Evolutionary conservation across 257 asterid genomes (phyloP).

Genomic region (Verbascum thapsus): DNA sequence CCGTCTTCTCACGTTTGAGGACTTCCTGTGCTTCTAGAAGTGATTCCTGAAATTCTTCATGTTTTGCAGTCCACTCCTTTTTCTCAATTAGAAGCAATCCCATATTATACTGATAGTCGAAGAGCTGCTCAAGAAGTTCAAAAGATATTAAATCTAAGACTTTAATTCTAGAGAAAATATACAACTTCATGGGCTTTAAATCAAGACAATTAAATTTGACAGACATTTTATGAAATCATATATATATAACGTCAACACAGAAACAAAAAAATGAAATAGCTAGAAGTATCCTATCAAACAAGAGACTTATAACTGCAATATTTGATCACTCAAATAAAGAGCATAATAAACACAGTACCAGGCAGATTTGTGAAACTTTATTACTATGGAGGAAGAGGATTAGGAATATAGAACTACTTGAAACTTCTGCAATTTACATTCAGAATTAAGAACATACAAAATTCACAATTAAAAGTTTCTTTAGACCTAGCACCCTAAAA

Average conservation of each 20-base stretch:
- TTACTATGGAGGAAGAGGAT: neutral
- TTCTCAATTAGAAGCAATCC: slow-evolving; percentile 89
- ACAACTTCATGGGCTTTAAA: neutral
- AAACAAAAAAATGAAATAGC: neutral
- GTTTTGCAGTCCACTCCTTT: slow-evolving; percentile 73
- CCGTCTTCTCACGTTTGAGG: slow-evolving; percentile 76
- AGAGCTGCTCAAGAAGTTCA: slow-evolving; percentile 52
- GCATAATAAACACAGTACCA: neutral
- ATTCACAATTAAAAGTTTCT: neutral
- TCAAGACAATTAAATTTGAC: neutral
- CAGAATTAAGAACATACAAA: neutral
- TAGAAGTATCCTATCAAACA: neutral
- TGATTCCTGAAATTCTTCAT: slow-evolving; percentile 60
- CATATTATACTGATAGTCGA: slow-evolving; percentile 84
- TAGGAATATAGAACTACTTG: neutral
- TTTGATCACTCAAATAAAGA: neutral
- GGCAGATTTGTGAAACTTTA: neutral
- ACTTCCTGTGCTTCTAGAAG: slow-evolving; percentile 64
- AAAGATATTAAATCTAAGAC: neutral
- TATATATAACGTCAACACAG: neutral
- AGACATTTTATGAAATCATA: neutral
- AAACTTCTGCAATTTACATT: neutral
- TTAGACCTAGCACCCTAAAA: neutral
- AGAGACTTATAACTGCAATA: neutral
- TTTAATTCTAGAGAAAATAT: neutral